Percentiles rank a stretch among this genome's conserved stretches.
Conservation (phyloP, 176 grass and related monocot species). For the Leersia perrieri region DNA sequence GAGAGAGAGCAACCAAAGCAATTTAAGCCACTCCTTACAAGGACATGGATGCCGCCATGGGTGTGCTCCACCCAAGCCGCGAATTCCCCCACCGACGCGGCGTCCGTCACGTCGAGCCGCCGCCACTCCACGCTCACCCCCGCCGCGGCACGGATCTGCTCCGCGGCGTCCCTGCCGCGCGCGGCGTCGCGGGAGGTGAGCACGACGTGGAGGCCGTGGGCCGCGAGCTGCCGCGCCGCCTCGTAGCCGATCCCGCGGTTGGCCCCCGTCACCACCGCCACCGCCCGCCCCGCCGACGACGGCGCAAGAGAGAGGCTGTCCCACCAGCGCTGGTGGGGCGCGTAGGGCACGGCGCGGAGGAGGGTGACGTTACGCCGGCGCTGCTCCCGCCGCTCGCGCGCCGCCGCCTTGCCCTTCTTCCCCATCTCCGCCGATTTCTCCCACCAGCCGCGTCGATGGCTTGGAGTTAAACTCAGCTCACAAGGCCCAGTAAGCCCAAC, state of each 20-base stretch:
- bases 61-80: constrained; percentile 43
- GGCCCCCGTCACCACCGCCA: constrained; percentile 76
- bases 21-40: too few species aligned
- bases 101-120: constrained; percentile 66
- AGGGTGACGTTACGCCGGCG: constrained; percentile 57
- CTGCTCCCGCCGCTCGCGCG: constrained; percentile 65
- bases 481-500: background rate
- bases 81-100: constrained; percentile 59
- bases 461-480: background rate
- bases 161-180: constrained; percentile 32
- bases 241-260: constrained; percentile 86
- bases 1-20: background rate
- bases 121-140: constrained; percentile 35
- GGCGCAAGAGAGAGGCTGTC: constrained; percentile 5
- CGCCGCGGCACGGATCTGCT: constrained; percentile 15
- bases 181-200: constrained; percentile 58
- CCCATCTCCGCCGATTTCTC: constrained; percentile 51
- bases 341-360: constrained; percentile 65
- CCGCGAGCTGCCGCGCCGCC: constrained; percentile 62
- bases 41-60: constrained; percentile 67
- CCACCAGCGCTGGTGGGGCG: constrained; percentile 42
- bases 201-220: constrained; percentile 67
- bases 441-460: too few species aligned
- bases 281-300: constrained; percentile 38
- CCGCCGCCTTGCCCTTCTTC: constrained; percentile 76